Evolutionary conservation across 2,329 filamentous ascomycete genomes (phyloP).

Genomic region (Paecilomyces formosus): DNA sequence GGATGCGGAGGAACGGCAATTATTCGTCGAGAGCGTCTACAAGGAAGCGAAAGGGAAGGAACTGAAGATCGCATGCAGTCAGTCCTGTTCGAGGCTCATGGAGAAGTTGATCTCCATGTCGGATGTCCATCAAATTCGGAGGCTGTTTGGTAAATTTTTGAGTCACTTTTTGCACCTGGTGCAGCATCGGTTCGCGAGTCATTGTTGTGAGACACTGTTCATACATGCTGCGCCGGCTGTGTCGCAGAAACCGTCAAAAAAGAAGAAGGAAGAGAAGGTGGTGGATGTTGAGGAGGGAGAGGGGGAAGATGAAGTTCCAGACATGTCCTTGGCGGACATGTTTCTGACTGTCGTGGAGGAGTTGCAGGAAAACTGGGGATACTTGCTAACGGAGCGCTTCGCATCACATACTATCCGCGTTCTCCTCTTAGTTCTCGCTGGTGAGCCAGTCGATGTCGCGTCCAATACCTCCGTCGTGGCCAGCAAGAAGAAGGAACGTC

Average conservation of each 20-base stretch:
- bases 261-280: constrained; percentile 29
- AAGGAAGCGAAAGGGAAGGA: constrained; percentile 85
- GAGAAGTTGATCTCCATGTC: constrained; percentile 83
- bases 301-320: constrained; percentile 37
- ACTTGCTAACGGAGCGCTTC: constrained; percentile 77
- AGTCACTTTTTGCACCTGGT: constrained; percentile 84
- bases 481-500: constrained; percentile 86
- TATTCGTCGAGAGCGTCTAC: constrained; percentile 76
- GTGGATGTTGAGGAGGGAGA: constrained; percentile 39
- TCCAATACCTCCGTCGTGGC: constrained; percentile 69
- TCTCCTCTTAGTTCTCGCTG: constrained; percentile 76
- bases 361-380: constrained; percentile 75
- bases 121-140: constrained; percentile 71
- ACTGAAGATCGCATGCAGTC: constrained; percentile 89
- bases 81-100: constrained; percentile 89
- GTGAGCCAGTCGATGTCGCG: constrained; percentile 65
- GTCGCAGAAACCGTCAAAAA: constrained; percentile 58
- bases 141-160: constrained; percentile 74
- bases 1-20: constrained; percentile 60
- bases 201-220: constrained; percentile 94
- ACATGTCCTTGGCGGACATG: constrained; percentile 69
- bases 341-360: constrained; percentile 80
- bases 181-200: constrained; percentile 92
- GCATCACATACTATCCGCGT: constrained; percentile 87
- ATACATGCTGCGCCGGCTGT: constrained; percentile 72